phyloP scores from a whole-genome alignment of 73 alveolate species.

The Uronychia setigera region DNA sequence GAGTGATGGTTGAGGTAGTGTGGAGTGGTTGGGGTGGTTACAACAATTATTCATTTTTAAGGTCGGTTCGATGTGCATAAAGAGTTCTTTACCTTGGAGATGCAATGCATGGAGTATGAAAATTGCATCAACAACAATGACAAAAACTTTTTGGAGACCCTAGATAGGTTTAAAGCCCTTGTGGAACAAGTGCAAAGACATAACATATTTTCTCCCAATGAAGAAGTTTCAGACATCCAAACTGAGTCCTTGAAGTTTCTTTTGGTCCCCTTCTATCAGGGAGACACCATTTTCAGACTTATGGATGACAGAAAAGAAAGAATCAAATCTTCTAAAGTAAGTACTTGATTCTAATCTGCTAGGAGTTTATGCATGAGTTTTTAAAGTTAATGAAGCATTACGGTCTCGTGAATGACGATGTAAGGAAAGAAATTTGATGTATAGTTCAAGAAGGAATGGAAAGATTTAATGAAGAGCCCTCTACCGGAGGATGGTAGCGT shows the following conservation, averaged over 20 bases:
- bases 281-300: slow-evolving; percentile 52
- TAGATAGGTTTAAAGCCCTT: slow-evolving; percentile 40
- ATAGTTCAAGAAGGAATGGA: slow-evolving; percentile 34
- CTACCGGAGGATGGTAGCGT: slow-evolving; percentile 11
- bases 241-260: slow-evolving; percentile 51
- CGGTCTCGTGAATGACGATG: slow-evolving; percentile 44
- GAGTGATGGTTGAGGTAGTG: no score
- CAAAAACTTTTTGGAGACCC: slow-evolving; percentile 29
- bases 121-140: slow-evolving; percentile 50
- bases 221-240: slow-evolving; percentile 51
- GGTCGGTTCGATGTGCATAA: no score
- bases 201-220: slow-evolving; percentile 59
- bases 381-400: slow-evolving; percentile 64
- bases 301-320: slow-evolving; percentile 63
- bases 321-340: slow-evolving; percentile 25
- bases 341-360: no score
- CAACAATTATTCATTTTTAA: no score
- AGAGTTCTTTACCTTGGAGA: no score
- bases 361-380: no score
- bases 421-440: slow-evolving; percentile 31
- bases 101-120: slow-evolving; percentile 56
- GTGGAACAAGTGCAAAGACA: slow-evolving; percentile 45
- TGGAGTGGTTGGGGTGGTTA: no score
- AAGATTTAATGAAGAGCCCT: slow-evolving; percentile 4
- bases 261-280: slow-evolving; percentile 61